Evolutionary conservation across 2,329 filamentous ascomycete genomes (phyloP).

Genomic region (Pezicula rhizophila): DNA sequence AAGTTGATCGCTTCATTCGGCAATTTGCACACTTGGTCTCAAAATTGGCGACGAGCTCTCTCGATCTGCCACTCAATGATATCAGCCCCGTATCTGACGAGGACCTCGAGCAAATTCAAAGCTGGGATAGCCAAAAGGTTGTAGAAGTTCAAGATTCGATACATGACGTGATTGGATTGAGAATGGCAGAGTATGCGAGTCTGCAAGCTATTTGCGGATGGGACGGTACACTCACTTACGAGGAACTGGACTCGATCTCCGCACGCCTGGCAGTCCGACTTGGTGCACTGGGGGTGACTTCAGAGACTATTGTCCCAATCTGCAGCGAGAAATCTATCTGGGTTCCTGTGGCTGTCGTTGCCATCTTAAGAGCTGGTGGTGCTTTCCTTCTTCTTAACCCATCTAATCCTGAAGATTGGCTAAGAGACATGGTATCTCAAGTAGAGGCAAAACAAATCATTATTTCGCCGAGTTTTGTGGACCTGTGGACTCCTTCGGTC

Average conservation of each 20-base stretch:
- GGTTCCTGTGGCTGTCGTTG: conserved; percentile 15
- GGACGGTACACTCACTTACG: too few species aligned
- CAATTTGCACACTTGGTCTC: too few species aligned
- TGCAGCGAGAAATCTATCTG: conserved; percentile 19
- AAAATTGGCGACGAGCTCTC: too few species aligned
- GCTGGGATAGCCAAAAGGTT: too few species aligned
- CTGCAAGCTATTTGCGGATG: too few species aligned
- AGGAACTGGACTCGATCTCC: conserved; percentile 13
- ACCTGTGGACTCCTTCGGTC: too few species aligned
- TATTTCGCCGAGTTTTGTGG: background rate
- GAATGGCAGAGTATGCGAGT: too few species aligned
- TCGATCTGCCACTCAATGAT: too few species aligned
- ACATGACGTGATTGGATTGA: too few species aligned
- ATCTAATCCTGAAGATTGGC: conserved; percentile 14
- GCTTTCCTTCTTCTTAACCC: conserved; percentile 24
- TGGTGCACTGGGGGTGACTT: conserved; percentile 5
- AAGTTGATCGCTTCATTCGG: too few species aligned
- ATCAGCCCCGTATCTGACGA: too few species aligned
- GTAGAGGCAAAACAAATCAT: background rate
- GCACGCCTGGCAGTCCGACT: conserved; percentile 5
- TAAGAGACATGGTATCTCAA: conserved; percentile 2
- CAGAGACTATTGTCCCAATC: conserved; percentile 11
- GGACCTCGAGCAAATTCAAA: conserved; percentile 1
- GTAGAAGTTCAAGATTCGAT: too few species aligned
- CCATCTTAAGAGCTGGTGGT: conserved; percentile 19